A percentile compares a stretch with the other conserved stretches of the same genome.
Conservation (phyloP, 139 green algal genomes). For the Tetraselmis striata region DNA sequence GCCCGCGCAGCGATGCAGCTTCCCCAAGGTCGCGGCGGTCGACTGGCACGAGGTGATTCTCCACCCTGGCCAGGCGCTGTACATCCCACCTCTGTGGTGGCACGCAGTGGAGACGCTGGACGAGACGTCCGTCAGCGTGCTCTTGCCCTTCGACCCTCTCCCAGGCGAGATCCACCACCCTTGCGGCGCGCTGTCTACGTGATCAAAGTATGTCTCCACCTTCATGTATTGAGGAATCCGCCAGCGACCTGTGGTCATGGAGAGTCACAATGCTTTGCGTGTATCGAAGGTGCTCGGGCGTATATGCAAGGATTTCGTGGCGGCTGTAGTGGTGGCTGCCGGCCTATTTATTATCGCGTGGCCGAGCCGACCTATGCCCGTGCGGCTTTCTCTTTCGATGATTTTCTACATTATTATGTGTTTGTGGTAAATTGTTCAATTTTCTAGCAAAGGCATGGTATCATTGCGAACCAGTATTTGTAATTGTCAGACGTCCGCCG, state of each 20-base stretch:
- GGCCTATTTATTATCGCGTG: too few species aligned
- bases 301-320: not conserved
- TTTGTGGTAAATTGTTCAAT: too few species aligned
- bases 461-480: too few species aligned
- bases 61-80: not conserved
- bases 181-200: not conserved
- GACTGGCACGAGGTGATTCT: not conserved
- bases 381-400: too few species aligned
- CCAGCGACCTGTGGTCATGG: too few species aligned
- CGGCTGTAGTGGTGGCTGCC: not conserved
- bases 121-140: not conserved
- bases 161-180: not conserved
- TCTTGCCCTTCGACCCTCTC: not conserved
- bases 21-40: not conserved
- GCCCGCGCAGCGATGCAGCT: not conserved
- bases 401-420: too few species aligned
- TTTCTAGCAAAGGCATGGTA: too few species aligned
- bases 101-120: not conserved
- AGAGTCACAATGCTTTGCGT: too few species aligned
- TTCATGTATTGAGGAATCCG: not conserved
- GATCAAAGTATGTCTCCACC: not conserved
- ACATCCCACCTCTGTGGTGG: constrained; percentile 5
- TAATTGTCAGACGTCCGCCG: too few species aligned
- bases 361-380: too few species aligned
- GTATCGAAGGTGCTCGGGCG: too few species aligned